These are phyloP conservation scores for Pistacia vera DNA, from an alignment of 345 rosid species.

Conservation along the genomic window DNA sequence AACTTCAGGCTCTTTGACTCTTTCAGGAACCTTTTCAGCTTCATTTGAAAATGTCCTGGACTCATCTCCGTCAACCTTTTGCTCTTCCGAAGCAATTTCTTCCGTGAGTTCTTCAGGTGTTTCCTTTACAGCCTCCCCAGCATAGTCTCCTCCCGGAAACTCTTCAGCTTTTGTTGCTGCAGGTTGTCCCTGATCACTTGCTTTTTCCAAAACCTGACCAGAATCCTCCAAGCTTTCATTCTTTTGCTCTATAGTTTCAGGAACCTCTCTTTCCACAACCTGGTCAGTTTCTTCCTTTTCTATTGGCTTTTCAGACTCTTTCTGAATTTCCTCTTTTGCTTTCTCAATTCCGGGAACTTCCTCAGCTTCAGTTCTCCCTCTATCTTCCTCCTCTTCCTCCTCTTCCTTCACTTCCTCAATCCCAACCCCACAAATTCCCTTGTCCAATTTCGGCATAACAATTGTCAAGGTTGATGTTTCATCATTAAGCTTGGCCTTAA, in stretches of 20 bases:
- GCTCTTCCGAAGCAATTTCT: not conserved
- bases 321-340: not conserved
- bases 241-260: slow-evolving; percentile 7
- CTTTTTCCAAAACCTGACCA: slow-evolving; percentile 17
- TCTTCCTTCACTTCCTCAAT: slow-evolving; percentile 59
- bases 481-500: slow-evolving; percentile 66
- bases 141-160: slow-evolving; percentile 9
- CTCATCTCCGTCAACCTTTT: slow-evolving; percentile 14
- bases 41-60: not conserved
- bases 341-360: slow-evolving; percentile 13
- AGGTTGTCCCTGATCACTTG: not conserved
- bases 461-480: slow-evolving; percentile 55
- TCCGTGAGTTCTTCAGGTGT: slow-evolving; percentile 2
- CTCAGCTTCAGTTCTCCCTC: slow-evolving; percentile 12
- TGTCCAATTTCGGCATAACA: slow-evolving; percentile 62
- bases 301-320: not conserved
- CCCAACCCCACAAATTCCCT: slow-evolving; percentile 50
- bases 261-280: slow-evolving; percentile 18
- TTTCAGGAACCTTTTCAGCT: slow-evolving; percentile 25
- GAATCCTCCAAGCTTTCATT: slow-evolving; percentile 7
- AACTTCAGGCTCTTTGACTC: slow-evolving; percentile 4
- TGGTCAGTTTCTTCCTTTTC: slow-evolving; percentile 24
- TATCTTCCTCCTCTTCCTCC: slow-evolving; percentile 26
- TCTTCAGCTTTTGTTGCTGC: slow-evolving; percentile 9
- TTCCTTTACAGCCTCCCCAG: not conserved